Conservation (phyloP, 169 alveolate species). For the Eimeria maxima region DNA sequence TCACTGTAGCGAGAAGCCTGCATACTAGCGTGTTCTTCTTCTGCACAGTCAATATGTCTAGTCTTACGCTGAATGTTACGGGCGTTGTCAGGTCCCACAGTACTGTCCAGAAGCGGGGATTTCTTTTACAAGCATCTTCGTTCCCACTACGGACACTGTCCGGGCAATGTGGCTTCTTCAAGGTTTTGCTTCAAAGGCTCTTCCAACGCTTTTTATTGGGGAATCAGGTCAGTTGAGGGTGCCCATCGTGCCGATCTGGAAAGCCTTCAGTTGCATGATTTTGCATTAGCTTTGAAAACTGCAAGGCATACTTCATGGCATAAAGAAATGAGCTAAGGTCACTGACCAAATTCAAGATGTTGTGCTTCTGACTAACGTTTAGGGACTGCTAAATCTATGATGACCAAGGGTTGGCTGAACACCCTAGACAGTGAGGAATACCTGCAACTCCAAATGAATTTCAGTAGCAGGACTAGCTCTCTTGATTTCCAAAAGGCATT, state of each 20-base stretch:
- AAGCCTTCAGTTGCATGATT: not conserved
- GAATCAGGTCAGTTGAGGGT: constrained; percentile 89
- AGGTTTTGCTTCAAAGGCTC: constrained; percentile 89
- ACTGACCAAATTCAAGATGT: not conserved
- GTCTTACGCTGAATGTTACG: not conserved
- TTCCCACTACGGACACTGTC: constrained; percentile 96
- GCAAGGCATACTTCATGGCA: not conserved
- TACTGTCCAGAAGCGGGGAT: constrained; percentile 90
- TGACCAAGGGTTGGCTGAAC: constrained; percentile 89
- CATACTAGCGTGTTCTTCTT: not conserved
- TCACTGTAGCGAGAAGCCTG: not conserved
- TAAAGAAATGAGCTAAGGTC: not conserved
- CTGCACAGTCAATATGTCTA: not conserved
- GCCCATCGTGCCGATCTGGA: not conserved
- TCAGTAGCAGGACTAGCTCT: constrained; percentile 96
- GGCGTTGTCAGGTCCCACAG: constrained; percentile 50
- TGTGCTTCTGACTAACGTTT: not conserved
- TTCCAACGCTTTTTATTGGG: constrained; percentile 96
- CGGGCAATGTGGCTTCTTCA: constrained; percentile 92
- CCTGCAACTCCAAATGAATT: constrained; percentile 93
- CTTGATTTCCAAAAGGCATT: constrained; percentile 93
- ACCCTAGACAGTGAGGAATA: constrained; percentile 87
- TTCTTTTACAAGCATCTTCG: constrained; percentile 94
- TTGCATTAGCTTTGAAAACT: not conserved
- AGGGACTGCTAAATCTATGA: constrained; percentile 96